phyloP scores from a whole-genome alignment of 2,329 filamentous ascomycete genomes.

The Colletotrichum acutatum region DNA sequence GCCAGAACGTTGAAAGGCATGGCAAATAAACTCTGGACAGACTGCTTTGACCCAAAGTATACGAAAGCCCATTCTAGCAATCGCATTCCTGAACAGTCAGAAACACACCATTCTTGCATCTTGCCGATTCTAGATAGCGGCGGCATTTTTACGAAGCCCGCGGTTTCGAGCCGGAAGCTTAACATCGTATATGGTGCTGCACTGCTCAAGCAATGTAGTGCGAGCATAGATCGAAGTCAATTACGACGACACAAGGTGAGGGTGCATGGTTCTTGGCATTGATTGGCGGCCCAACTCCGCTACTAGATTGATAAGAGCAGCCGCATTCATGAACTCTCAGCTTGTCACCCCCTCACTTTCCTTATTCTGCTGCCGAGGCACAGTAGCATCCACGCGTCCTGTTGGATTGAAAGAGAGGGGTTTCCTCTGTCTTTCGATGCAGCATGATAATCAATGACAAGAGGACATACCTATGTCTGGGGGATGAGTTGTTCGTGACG shows the following conservation, averaged over 20 bases:
- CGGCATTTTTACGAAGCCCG: not conserved
- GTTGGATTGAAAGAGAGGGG: not conserved
- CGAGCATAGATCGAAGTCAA: conserved; percentile 1
- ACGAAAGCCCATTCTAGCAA: not conserved
- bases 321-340: conserved; percentile 5
- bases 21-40: not conserved
- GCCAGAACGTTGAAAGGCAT: not conserved
- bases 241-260: conserved; percentile 6
- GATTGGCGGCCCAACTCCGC: conserved; percentile 14
- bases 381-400: conserved; percentile 2
- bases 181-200: not conserved
- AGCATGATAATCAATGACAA: too few species aligned
- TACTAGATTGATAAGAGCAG: not conserved
- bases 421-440: not conserved
- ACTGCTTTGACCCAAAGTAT: not conserved
- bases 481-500: not conserved
- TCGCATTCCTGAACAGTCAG: not conserved
- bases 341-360: conserved; percentile 8
- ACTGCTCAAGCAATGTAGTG: not conserved
- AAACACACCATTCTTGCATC: not conserved
- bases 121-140: not conserved
- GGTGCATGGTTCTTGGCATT: conserved; percentile 5
- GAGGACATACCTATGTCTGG: not conserved
- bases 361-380: conserved; percentile 1
- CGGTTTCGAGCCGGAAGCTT: not conserved